Conservation (phyloP, 176 grass and related monocot species). For the Musa schizocarpa region DNA sequence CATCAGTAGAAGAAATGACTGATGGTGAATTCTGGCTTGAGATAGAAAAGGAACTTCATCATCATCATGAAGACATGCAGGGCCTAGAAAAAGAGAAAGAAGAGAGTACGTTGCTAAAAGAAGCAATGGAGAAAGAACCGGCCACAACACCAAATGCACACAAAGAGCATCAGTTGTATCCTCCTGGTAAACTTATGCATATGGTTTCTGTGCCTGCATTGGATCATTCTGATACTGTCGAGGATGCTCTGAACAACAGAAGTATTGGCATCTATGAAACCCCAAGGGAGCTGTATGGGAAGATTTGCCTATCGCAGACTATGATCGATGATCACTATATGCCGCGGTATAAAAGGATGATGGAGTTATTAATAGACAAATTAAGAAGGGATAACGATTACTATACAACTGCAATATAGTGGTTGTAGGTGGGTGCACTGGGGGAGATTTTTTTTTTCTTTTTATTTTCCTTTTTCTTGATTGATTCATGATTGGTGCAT, state of each 20-base stretch:
- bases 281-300: constrained; percentile 66
- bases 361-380: constrained; percentile 66
- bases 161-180: constrained; percentile 52
- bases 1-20: constrained; percentile 11
- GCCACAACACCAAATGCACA: constrained; percentile 15
- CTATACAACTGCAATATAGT: background rate
- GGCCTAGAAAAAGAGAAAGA: constrained; percentile 10
- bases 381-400: constrained; percentile 27
- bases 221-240: constrained; percentile 17
- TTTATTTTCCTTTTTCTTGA: background rate
- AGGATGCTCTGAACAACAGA: constrained; percentile 32
- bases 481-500: background rate
- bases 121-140: constrained; percentile 17
- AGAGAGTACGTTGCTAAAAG: constrained; percentile 8
- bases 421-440: background rate
- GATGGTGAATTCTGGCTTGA: constrained; percentile 21
- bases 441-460: background rate
- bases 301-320: constrained; percentile 62
- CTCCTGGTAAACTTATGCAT: constrained; percentile 88
- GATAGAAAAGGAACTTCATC: constrained; percentile 16
- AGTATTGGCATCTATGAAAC: constrained; percentile 61
- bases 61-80: constrained; percentile 9
- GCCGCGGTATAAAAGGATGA: constrained; percentile 69
- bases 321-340: constrained; percentile 97
- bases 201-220: constrained; percentile 55